Evolutionary conservation across 495 filamentous ascomycete species (phyloP).

Genomic region (Daldinia bambusicola): DNA sequence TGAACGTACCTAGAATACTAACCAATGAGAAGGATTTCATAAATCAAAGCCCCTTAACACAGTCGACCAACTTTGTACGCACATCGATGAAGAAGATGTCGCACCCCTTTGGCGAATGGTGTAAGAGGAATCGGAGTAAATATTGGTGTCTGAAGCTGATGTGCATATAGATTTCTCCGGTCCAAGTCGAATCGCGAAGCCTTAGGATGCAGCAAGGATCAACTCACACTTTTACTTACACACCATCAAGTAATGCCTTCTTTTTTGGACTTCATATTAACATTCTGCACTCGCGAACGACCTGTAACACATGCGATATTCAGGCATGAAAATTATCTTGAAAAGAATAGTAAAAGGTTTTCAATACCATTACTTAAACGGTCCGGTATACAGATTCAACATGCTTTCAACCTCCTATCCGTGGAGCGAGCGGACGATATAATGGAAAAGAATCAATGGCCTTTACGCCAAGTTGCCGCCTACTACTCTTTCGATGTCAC

Average conservation of each 20-base stretch:
- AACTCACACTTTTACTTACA: background rate
- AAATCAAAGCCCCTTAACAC: background rate
- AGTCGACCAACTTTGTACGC: no score
- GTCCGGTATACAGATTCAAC: slow-evolving; percentile 52
- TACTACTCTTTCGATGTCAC: slow-evolving; percentile 59
- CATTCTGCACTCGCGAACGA: no score
- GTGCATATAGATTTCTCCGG: background rate
- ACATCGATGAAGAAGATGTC: no score
- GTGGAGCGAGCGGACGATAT: slow-evolving; percentile 49
- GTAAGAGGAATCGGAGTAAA: background rate
- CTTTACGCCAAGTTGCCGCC: slow-evolving; percentile 53
- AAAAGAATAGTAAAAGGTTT: slow-evolving; percentile 21
- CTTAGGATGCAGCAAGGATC: background rate
- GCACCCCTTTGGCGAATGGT: no score
- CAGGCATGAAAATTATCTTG: no score
- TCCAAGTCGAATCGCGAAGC: background rate
- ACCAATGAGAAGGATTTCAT: background rate
- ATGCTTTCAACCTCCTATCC: slow-evolving; percentile 59
- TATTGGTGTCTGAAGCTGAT: background rate
- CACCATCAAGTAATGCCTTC: background rate
- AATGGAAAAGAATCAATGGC: slow-evolving; percentile 52
- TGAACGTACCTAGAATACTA: background rate
- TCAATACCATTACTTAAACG: slow-evolving; percentile 52
- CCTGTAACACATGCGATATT: no score
- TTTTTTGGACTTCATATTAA: no score